Evolutionary conservation across 257 asterid genomes (phyloP).

Genomic region (Solanum bulbocastanum): DNA sequence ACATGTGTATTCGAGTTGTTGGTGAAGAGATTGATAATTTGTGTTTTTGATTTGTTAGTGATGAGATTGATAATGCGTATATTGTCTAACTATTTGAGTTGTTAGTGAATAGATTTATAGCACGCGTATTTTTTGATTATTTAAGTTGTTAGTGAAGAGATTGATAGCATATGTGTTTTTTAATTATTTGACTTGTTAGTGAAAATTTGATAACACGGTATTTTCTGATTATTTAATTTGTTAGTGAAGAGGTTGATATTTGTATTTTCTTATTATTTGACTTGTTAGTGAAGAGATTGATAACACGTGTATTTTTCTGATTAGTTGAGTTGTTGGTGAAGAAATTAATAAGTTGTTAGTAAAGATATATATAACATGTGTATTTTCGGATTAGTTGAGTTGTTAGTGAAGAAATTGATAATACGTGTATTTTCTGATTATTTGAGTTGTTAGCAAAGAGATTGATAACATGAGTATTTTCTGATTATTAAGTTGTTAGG

Average conservation of each 20-base stretch:
- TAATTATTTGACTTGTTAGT: background rate
- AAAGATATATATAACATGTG: background rate
- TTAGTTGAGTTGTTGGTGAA: background rate
- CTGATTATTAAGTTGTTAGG: background rate
- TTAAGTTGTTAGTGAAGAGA: background rate
- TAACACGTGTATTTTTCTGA: background rate
- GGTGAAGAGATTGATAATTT: background rate
- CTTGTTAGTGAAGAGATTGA: background rate
- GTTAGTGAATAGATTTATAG: background rate
- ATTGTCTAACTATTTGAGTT: background rate
- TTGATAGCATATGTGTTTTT: background rate
- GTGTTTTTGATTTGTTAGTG: background rate
- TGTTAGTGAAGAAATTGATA: background rate
- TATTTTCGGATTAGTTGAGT: no score
- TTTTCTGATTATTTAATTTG: background rate
- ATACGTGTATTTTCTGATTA: background rate
- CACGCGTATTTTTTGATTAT: background rate
- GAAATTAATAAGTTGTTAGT: no score
- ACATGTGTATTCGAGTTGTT: background rate
- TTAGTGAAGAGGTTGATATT: background rate
- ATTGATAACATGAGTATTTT: background rate
- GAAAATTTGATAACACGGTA: background rate
- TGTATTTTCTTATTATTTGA: background rate
- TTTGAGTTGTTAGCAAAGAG: background rate
- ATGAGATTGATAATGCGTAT: background rate